These are phyloP conservation scores for Colletotrichum gigasporum DNA, from an alignment of 2,329 filamentous ascomycete species.

Conservation along the genomic window DNA sequence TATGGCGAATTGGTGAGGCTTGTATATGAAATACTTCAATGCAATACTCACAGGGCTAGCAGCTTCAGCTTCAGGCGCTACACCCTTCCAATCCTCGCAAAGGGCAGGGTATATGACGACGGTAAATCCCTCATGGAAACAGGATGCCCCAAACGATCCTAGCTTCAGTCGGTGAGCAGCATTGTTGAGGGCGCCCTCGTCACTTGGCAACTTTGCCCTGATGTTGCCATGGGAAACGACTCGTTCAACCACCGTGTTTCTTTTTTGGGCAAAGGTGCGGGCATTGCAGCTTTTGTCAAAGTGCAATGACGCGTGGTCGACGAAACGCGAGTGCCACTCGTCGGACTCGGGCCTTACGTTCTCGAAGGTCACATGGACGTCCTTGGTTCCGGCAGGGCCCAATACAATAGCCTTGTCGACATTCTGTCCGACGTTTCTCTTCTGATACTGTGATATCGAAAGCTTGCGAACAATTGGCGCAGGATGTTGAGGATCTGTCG, in stretches of 20 bases:
- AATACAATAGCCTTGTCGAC: conserved; percentile 19
- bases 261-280: conserved; percentile 39
- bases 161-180: conserved; percentile 46
- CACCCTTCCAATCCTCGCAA: conserved; percentile 45
- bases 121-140: conserved; percentile 41
- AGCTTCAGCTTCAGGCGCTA: conserved; percentile 31
- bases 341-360: conserved; percentile 11
- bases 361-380: conserved; percentile 25
- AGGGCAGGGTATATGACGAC: conserved; percentile 51
- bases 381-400: conserved; percentile 12
- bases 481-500: background rate
- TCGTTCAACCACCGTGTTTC: background rate
- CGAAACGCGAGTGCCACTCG: conserved; percentile 41
- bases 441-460: conserved; percentile 23
- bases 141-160: conserved; percentile 47
- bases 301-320: conserved; percentile 34
- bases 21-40: conserved; percentile 51
- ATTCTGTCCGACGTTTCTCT: background rate
- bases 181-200: conserved; percentile 35
- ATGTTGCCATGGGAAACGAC: conserved; percentile 30
- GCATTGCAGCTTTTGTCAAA: conserved; percentile 48
- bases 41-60: conserved; percentile 17
- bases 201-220: background rate
- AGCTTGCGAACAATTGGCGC: conserved; percentile 4
- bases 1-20: conserved; percentile 33